Evolutionary conservation across 441 rosid species (phyloP), one percentile per base, ranked within the genome.

Genomic region (Euphorbia celastroides): DNA sequence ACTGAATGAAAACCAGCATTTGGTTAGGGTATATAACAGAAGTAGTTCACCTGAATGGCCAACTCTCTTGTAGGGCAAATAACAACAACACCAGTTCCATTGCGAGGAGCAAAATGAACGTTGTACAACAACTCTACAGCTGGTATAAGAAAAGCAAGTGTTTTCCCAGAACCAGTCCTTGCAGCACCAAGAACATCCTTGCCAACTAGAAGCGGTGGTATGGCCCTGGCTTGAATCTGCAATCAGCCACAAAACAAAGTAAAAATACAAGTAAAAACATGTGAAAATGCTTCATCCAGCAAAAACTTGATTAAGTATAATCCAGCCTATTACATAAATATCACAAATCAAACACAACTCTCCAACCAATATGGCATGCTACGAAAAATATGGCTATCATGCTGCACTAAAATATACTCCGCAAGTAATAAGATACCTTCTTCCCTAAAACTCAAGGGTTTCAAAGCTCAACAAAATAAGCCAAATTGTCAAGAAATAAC

Each of bases 21-120:
- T 44, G 50, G 50, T 16, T 2, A 44, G 44, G 1, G 23, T 23
- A 13, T 6, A 22, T 5, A 42, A 54, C 11, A n/a, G n/a, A n/a
- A 17, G 14, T 13, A 32, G 32, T 5, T 71, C 32, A 94, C 99
- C 96, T 94, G 98, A 60, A 94, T 94, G 54, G 99, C 98, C 70
- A 94, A 98, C 72, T 94, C 98, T 70, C 98, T 88, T 28, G 98
- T 92, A 25, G 99, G 99, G 79, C 97, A 89, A 75, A 92, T 92
- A 67, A 94, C 92, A 17, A 94, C 74, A 52, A 88, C 94, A 57
- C 98, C 98, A 0, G 90, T 80, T 51, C 98, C 99, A 60, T 87
- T 89, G 62, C 85, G 84, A 73, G 96, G 89, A 58, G 85, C 26
- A 42, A 92, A 94, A 32, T 28, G 81, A 63, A 81, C 82, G 72